A percentile compares a stretch with the other conserved stretches of the same genome.
Evolutionary conservation across 164 flowering plant species (phyloP).

Genomic region (Sedum album): DNA sequence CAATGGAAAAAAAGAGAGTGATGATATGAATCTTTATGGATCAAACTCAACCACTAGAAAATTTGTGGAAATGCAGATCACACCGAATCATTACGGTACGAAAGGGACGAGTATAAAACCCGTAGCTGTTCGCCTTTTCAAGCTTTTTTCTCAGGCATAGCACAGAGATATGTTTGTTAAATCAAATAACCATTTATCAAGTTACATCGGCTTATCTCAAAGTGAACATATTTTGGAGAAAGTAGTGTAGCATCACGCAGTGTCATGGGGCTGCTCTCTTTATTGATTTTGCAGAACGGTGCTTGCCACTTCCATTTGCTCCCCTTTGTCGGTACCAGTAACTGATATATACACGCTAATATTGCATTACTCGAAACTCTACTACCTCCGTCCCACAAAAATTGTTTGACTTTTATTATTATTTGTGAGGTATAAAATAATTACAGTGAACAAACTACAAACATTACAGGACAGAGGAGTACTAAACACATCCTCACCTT

Average conservation of each 20-base stretch:
- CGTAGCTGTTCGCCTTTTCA: not conserved
- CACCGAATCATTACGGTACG: not conserved
- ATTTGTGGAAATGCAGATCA: not conserved
- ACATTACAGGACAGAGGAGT: no score
- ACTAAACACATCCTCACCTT: no score
- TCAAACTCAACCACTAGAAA: not conserved
- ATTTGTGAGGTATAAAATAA: no score
- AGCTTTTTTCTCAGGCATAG: not conserved
- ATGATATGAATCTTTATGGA: not conserved
- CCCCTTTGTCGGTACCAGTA: not conserved
- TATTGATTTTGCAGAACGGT: not conserved
- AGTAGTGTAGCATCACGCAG: not conserved
- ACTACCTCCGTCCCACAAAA: not conserved
- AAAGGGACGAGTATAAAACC: not conserved
- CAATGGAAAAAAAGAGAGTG: no score
- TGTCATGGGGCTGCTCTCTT: not conserved
- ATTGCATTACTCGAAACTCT: no score
- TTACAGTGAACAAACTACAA: no score
- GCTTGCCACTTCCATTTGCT: not conserved
- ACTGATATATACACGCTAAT: no score
- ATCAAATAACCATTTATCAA: no score
- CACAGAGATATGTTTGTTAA: no score
- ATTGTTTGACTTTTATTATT: no score
- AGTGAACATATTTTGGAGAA: not conserved
- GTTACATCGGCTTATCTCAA: not conserved